Conservation (phyloP, 2,329 filamentous ascomycete species). For the Westerdykella ornata region DNA sequence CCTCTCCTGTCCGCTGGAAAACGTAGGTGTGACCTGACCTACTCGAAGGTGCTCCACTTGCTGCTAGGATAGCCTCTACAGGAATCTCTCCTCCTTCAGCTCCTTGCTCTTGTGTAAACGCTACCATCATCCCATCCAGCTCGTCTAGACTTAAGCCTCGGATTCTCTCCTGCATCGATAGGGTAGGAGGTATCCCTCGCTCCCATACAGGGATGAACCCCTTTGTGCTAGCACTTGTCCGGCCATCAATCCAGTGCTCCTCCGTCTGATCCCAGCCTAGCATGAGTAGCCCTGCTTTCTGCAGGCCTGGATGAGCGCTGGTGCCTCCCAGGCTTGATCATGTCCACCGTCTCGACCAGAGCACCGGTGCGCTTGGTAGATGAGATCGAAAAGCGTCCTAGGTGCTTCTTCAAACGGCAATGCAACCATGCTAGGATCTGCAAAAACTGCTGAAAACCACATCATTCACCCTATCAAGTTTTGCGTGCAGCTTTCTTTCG, state of each 20-base stretch:
- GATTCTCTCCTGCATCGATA: not conserved
- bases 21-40: too few species aligned
- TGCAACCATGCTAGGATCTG: not conserved
- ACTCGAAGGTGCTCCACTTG: too few species aligned
- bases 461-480: conserved; percentile 1
- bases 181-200: not conserved
- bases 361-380: not conserved
- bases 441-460: conserved; percentile 3
- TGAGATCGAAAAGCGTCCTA: not conserved
- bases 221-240: not conserved
- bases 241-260: not conserved
- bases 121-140: not conserved
- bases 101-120: not conserved
- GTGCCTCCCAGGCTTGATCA: not conserved
- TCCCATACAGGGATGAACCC: not conserved
- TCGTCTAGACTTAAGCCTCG: not conserved
- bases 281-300: not conserved
- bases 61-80: too few species aligned
- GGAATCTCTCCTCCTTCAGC: too few species aligned
- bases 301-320: not conserved
- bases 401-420: not conserved
- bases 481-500: not conserved
- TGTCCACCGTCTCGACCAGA: not conserved
- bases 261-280: not conserved
- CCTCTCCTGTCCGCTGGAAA: too few species aligned